phyloP scores from a whole-genome alignment of 306 rosid species.

The Sphenostylis stenocarpa region DNA sequence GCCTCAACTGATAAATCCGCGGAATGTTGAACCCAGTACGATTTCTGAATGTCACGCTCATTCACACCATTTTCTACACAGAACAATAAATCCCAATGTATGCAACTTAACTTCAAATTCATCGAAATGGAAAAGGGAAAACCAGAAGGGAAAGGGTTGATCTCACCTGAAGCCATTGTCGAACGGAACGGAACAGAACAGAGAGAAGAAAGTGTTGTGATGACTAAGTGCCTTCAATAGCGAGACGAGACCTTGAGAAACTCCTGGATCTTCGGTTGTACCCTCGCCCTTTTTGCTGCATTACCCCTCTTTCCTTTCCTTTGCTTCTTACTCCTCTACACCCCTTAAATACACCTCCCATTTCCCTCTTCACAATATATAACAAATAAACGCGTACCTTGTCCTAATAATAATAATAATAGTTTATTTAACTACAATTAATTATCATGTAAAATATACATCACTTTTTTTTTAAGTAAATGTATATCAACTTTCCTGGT shows the following conservation, averaged over 20 bases:
- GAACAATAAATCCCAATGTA: background rate
- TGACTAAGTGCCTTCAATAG: conserved; percentile 61
- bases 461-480: no score
- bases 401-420: no score
- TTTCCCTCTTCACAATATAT: no score
- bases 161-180: conserved; percentile 37
- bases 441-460: no score
- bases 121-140: background rate
- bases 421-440: no score
- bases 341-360: background rate
- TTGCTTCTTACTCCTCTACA: background rate
- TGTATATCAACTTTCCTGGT: no score
- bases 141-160: no score
- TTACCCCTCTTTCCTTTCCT: background rate
- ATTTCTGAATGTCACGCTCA: conserved; percentile 80
- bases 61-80: background rate
- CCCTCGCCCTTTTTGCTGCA: conserved; percentile 73
- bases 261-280: conserved; percentile 84
- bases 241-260: conserved; percentile 78
- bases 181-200: background rate
- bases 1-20: conserved; percentile 72
- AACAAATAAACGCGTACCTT: no score
- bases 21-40: conserved; percentile 75
- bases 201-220: background rate
- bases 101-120: background rate